Conservation (phyloP, 352 stramenopile species). For the Elongisporangium prolatum region DNA sequence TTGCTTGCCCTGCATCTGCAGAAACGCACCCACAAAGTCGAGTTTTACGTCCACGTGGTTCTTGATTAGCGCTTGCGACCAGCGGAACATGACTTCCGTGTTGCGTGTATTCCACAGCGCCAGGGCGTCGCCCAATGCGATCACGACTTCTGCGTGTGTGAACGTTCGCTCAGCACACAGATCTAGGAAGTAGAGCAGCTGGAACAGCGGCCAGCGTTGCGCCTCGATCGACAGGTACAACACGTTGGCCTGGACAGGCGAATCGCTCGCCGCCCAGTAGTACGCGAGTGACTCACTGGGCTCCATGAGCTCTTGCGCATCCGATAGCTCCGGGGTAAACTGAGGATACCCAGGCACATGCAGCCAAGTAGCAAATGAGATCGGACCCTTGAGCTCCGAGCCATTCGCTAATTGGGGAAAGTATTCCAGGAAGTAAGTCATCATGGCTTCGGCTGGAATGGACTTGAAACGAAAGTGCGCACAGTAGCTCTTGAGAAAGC, state of each 20-base stretch:
- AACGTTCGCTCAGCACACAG: constrained; percentile 51
- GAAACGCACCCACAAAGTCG: constrained; percentile 42
- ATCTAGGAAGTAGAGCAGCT: constrained; percentile 66
- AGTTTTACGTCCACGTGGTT: constrained; percentile 45
- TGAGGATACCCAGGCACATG: constrained; percentile 55
- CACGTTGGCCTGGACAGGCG: constrained; percentile 53
- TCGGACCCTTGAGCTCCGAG: constrained; percentile 45
- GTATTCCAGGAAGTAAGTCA: constrained; percentile 59
- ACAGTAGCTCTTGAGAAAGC: constrained; percentile 65
- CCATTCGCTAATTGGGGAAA: constrained; percentile 57
- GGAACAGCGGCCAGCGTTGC: constrained; percentile 54
- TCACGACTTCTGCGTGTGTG: constrained; percentile 30
- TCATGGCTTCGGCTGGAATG: constrained; percentile 68
- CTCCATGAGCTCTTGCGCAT: constrained; percentile 69
- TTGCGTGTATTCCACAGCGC: constrained; percentile 54
- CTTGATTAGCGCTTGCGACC: constrained; percentile 59
- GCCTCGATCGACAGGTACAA: constrained; percentile 55
- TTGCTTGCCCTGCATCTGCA: constrained; percentile 72
- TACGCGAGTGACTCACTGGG: constrained; percentile 59
- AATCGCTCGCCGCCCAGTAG: constrained; percentile 48
- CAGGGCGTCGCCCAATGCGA: constrained; percentile 47
- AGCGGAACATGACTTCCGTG: constrained; percentile 64
- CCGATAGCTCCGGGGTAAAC: constrained; percentile 53
- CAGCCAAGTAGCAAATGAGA: constrained; percentile 68
- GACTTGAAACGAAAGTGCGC: constrained; percentile 69